These are phyloP conservation scores for Rosa chinensis DNA, from an alignment of 306 rosid species.

Conservation along the genomic window DNA sequence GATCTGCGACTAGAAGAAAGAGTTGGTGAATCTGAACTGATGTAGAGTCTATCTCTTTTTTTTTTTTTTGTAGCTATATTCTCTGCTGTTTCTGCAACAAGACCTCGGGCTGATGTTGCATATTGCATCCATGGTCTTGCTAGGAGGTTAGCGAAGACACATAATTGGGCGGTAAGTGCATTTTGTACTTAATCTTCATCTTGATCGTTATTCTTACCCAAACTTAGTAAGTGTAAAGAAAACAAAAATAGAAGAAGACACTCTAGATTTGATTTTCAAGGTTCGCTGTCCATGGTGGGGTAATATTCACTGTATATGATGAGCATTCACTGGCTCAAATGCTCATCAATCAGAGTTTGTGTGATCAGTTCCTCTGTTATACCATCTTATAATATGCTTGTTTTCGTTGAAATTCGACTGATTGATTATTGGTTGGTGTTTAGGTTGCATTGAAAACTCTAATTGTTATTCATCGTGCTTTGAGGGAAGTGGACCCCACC, in stretches of 20 bases:
- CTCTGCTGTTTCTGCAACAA: constrained; percentile 93
- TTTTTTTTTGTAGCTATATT: constrained; percentile 73
- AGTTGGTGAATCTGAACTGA: constrained; percentile 23
- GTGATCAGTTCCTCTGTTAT: background rate
- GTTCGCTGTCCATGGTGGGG: background rate
- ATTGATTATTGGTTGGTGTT: constrained; percentile 30
- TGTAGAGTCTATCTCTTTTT: constrained; percentile 21
- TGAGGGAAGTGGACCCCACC: constrained; percentile 98
- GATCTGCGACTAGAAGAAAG: constrained; percentile 24
- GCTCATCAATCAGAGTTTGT: background rate
- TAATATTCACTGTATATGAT: background rate
- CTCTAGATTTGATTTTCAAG: background rate
- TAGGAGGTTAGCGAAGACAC: constrained; percentile 86
- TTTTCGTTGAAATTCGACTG: constrained; percentile 13
- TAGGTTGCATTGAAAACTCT: constrained; percentile 97
- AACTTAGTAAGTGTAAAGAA: background rate
- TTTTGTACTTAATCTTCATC: background rate
- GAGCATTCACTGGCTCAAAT: background rate
- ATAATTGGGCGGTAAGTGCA: constrained; percentile 94
- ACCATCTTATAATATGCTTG: background rate
- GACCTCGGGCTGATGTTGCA: constrained; percentile 99
- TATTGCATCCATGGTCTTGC: constrained; percentile 98
- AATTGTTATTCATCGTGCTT: constrained; percentile 94
- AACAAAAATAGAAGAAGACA: background rate
- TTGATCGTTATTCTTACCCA: background rate